Conservation (phyloP, 106 monocot genomes). For the Posidonia australis region DNA sequence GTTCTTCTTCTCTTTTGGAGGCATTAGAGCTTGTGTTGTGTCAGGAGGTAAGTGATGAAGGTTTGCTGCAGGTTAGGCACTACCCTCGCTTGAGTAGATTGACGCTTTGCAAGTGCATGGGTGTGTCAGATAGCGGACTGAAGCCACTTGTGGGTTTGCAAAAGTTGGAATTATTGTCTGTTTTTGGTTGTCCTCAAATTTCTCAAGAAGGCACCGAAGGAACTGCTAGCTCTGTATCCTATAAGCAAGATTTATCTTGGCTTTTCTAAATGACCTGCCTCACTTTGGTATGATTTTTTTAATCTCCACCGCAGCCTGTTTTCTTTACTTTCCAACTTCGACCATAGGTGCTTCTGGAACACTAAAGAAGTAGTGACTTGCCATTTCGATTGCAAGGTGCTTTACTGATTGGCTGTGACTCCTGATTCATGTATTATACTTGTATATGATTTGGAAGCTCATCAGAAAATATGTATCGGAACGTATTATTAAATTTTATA, state of each 20-base stretch:
- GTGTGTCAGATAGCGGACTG: slow-evolving; percentile 55
- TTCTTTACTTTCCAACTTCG: too few relatives aligned
- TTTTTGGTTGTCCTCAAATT: slow-evolving; percentile 48
- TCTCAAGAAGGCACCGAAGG: slow-evolving; percentile 47
- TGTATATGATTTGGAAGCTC: too few relatives aligned
- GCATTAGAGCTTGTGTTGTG: slow-evolving; percentile 44
- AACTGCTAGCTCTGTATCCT: slow-evolving; percentile 41
- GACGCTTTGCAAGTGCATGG: slow-evolving; percentile 43
- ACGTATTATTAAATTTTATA: too few relatives aligned
- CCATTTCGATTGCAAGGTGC: too few relatives aligned
- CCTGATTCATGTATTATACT: too few relatives aligned
- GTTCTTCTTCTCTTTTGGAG: slow-evolving; percentile 28
- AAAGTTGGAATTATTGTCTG: slow-evolving; percentile 36
- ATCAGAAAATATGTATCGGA: too few relatives aligned
- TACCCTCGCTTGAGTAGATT: slow-evolving; percentile 32
- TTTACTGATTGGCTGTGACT: too few relatives aligned
- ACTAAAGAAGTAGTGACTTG: too few relatives aligned
- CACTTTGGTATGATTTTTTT: too few relatives aligned
- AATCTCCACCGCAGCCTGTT: too few relatives aligned
- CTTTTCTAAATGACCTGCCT: slow-evolving; percentile 16
- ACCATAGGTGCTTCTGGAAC: too few relatives aligned
- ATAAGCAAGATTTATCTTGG: slow-evolving; percentile 50
- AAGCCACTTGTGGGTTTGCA: slow-evolving; percentile 27
- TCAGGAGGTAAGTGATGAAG: slow-evolving; percentile 43
- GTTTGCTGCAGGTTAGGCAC: slow-evolving; percentile 18